Percentiles rank a stretch among this genome's conserved stretches.
Evolutionary conservation across 2,329 filamentous ascomycete species (phyloP).

Genomic region (Paraconiothyrium sp.): DNA sequence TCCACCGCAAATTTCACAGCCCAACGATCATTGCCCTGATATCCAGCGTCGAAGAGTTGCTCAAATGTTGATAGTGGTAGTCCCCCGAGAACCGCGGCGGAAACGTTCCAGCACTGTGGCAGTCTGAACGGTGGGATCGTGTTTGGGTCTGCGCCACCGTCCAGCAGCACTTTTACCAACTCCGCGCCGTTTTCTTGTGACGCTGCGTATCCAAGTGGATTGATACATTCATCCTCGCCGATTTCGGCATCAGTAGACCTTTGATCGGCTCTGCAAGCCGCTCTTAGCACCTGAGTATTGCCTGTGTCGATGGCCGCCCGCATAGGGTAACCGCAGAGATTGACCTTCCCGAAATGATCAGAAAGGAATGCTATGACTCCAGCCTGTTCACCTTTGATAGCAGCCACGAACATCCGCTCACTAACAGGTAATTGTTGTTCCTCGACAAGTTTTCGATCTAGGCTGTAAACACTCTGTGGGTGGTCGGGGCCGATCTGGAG

Average conservation of each 20-base stretch:
- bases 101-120: slow-evolving; percentile 14
- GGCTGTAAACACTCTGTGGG: slow-evolving; percentile 9
- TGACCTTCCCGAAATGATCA: slow-evolving; percentile 7
- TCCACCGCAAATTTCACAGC: slow-evolving; percentile 14
- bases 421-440: slow-evolving; percentile 12
- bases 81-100: slow-evolving; percentile 12
- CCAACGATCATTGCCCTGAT: slow-evolving; percentile 14
- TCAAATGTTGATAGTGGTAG: slow-evolving; percentile 18
- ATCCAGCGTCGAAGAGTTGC: slow-evolving; percentile 20
- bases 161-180: slow-evolving; percentile 20
- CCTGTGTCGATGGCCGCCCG: slow-evolving; percentile 14
- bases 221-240: slow-evolving; percentile 15
- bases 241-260: slow-evolving; percentile 5
- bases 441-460: slow-evolving; percentile 11
- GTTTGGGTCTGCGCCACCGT: slow-evolving; percentile 21
- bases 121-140: slow-evolving; percentile 14
- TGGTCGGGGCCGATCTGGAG: slow-evolving; percentile 8
- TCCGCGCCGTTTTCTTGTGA: slow-evolving; percentile 14
- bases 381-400: slow-evolving; percentile 9
- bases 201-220: slow-evolving; percentile 15
- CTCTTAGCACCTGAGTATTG: slow-evolving; percentile 14
- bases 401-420: slow-evolving; percentile 11
- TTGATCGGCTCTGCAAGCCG: slow-evolving; percentile 13
- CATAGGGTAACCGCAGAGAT: slow-evolving; percentile 9
- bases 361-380: slow-evolving; percentile 14